Base-by-base conservation (phyloP, 2,329 filamentous ascomycete genomes). In the Elsinoe australis region DNA sequence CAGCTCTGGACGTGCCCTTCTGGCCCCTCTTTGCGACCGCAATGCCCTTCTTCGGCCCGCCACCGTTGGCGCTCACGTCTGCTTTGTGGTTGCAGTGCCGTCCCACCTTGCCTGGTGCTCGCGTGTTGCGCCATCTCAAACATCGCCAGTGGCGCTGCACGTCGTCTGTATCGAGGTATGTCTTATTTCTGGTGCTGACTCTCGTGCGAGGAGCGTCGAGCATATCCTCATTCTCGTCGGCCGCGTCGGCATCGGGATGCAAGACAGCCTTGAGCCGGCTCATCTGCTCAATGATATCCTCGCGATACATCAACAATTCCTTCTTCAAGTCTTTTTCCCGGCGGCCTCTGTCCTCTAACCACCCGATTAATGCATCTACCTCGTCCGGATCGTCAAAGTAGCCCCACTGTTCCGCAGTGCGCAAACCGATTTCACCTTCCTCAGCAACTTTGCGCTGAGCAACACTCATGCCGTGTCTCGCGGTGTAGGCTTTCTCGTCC, bases 321-420 rank as follows among this genome's bases (percentile, higher is more conserved):
- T 95, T 96, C 52, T 84, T 80, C 42, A 98, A 73, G 61, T 87
- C 89, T 53, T 84, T 70, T 67, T 98, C 92, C 54, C 94, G 88
- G 54, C 83, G 74, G 1, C 92, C 92, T 12, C 87, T 83, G 9
- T 82, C 77, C 60, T 98, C 90, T 3, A 98, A 75, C 89, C 92
- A 98, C 46, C 77, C 76, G 53, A 96, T 79, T 14, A 98, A 75
- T 46, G 76, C 77, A 52, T 92, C 85, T 4, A 98, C 68, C 29
- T 85, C 76, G 41, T 83, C 79, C 0, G 86, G 80, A 8, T 92
- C 84, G 29, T 90, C 85, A 58, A 87, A 88, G 67, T 87, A 98
- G 8, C 85, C 92, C 89, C 92, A 98, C 64, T 96, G 84, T 9
- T 71, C 69, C 2, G 90, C 87, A 45, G 76, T 82, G 51, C 77